phyloP scores from a whole-genome alignment of 305 asterid genomes.

The Fraxinus nigra region DNA sequence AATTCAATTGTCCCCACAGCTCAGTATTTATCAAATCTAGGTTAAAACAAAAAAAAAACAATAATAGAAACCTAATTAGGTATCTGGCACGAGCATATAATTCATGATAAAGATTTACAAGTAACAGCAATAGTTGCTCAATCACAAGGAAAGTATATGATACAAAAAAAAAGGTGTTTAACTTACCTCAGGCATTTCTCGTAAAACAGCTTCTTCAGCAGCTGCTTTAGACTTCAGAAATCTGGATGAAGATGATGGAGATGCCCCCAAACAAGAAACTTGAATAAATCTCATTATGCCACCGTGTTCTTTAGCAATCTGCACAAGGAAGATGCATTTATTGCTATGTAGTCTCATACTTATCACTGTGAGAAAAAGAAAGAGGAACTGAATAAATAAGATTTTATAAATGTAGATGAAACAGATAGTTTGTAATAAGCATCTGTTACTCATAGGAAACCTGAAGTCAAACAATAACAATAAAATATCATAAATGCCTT shows the following conservation, averaged over 20 bases:
- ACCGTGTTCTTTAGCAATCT: constrained; percentile 97
- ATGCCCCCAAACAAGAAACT: constrained; percentile 88
- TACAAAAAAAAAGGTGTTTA: background rate
- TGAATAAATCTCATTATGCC: constrained; percentile 92
- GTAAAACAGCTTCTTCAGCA: constrained; percentile 80
- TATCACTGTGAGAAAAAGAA: background rate
- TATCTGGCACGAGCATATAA: constrained; percentile 15
- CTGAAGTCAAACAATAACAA: background rate
- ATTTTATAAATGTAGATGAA: background rate
- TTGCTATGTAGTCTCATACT: background rate
- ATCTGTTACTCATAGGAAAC: background rate
- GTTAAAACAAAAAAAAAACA: background rate
- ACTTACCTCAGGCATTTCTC: constrained; percentile 73
- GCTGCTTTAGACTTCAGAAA: constrained; percentile 91
- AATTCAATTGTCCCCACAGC: background rate
- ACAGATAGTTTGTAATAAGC: background rate
- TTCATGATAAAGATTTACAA: constrained; percentile 4
- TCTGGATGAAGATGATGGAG: constrained; percentile 73
- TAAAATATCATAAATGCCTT: background rate
- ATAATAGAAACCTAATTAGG: background rate
- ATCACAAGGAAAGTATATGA: background rate
- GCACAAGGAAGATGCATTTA: constrained; percentile 23
- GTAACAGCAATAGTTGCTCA: constrained; percentile 14
- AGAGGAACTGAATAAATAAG: constrained; percentile 7
- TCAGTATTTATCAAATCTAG: background rate